Percentiles rank a stretch among this genome's conserved stretches.
These are phyloP conservation scores for Curvularia eragrostidis DNA, from an alignment of 2,329 filamentous ascomycete genomes.

Conservation along the genomic window DNA sequence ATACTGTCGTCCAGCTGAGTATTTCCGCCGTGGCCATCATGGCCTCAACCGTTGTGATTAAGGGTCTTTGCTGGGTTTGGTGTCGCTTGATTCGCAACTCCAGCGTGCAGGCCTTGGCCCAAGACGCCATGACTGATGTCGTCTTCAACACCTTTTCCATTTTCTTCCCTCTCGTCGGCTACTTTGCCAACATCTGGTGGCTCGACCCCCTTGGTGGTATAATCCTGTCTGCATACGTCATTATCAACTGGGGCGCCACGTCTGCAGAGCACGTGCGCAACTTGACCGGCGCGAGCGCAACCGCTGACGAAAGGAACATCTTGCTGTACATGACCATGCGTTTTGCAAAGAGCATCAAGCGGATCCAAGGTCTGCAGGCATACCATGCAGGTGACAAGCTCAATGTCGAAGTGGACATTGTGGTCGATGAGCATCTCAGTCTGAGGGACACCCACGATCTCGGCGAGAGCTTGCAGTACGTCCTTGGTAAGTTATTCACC, in stretches of 20 bases:
- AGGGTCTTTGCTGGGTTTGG: conserved; percentile 84
- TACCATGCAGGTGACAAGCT: conserved; percentile 88
- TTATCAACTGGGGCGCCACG: conserved; percentile 78
- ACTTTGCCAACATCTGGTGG: conserved; percentile 81
- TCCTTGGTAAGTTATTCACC: conserved; percentile 60
- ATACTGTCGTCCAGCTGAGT: conserved; percentile 74
- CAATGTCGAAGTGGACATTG: conserved; percentile 83
- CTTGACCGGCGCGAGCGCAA: conserved; percentile 77
- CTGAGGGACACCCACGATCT: conserved; percentile 83
- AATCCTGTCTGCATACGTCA: conserved; percentile 78
- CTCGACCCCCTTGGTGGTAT: conserved; percentile 81
- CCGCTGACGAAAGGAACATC: conserved; percentile 82
- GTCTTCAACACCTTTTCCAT: conserved; percentile 92
- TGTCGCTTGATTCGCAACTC: conserved; percentile 86
- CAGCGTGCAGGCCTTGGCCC: conserved; percentile 79
- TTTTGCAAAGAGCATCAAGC: conserved; percentile 84
- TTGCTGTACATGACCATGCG: conserved; percentile 92
- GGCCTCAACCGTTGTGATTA: conserved; percentile 80
- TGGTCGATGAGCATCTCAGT: conserved; percentile 76
- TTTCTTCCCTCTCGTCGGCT: conserved; percentile 82
- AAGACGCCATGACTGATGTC: conserved; percentile 75
- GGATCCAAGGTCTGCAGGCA: conserved; percentile 83
- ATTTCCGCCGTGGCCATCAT: conserved; percentile 79
- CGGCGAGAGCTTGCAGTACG: conserved; percentile 79
- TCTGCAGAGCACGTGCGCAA: conserved; percentile 80